Evolutionary conservation across 306 rosid genomes (phyloP).

Genomic region (Calophaca sinica): DNA sequence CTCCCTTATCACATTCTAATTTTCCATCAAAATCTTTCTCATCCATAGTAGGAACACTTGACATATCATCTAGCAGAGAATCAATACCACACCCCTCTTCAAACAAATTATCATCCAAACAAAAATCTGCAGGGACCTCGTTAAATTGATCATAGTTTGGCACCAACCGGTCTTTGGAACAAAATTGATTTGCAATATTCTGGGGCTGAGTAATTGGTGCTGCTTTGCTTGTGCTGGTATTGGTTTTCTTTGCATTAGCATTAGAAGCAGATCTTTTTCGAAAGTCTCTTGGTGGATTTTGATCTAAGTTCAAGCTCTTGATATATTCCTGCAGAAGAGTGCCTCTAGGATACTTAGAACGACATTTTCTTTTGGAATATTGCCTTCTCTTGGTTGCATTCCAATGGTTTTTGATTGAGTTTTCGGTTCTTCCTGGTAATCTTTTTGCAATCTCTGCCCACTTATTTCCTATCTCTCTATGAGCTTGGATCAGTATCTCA

Average conservation of each 20-base stretch:
- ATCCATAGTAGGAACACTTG: slow-evolving; percentile 49
- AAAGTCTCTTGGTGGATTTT: slow-evolving; percentile 48
- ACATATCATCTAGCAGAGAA: slow-evolving; percentile 68
- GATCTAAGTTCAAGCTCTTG: slow-evolving; percentile 76
- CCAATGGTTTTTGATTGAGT: slow-evolving; percentile 98
- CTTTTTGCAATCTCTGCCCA: slow-evolving; percentile 98
- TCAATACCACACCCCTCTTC: slow-evolving; percentile 67
- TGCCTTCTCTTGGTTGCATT: slow-evolving; percentile 96
- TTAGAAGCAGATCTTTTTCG: slow-evolving; percentile 49
- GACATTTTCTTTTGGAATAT: slow-evolving; percentile 81
- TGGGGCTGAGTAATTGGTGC: slow-evolving; percentile 33
- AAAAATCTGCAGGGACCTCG: slow-evolving; percentile 58
- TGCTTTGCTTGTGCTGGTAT: slow-evolving; percentile 30
- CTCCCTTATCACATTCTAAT: slow-evolving; percentile 16
- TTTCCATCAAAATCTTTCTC: slow-evolving; percentile 45
- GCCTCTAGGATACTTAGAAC: slow-evolving; percentile 74
- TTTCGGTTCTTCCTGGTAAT: slow-evolving; percentile 90
- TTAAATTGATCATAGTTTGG: slow-evolving; percentile 54
- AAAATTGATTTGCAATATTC: slow-evolving; percentile 21
- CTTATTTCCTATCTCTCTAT: slow-evolving; percentile 86
- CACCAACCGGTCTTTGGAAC: slow-evolving; percentile 50
- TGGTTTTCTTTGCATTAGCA: slow-evolving; percentile 22
- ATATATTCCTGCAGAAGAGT: slow-evolving; percentile 87
- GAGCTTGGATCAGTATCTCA: slow-evolving; percentile 72
- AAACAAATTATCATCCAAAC: slow-evolving; percentile 69